These are phyloP conservation scores for Fusarium verrucosum DNA, from an alignment of 2,329 filamentous ascomycete genomes.

Conservation along the genomic window DNA sequence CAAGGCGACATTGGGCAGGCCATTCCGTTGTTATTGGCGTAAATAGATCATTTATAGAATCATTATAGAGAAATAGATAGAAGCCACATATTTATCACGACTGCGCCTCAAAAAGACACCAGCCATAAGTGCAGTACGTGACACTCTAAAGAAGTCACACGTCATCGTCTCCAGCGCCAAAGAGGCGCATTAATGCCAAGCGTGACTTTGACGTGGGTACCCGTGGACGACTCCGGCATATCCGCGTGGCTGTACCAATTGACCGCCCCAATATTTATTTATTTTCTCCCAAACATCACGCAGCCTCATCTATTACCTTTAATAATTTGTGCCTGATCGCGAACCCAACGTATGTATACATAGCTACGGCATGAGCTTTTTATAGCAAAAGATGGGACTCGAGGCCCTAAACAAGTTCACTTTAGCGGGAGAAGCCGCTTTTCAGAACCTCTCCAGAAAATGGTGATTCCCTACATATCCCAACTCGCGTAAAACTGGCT, in stretches of 20 bases:
- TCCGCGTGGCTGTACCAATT: constrained; percentile 32
- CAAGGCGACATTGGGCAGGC: constrained; percentile 26
- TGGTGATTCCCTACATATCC: constrained; percentile 5
- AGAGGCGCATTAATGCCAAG: constrained; percentile 32
- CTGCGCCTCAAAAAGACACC: not conserved
- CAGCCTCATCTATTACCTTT: not conserved
- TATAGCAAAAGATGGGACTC: constrained; percentile 30
- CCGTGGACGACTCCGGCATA: not conserved
- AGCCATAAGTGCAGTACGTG: not conserved
- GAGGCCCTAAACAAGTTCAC: constrained; percentile 31
- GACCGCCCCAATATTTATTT: constrained; percentile 10
- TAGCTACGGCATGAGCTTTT: not conserved
- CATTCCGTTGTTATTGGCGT: not conserved
- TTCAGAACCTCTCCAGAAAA: constrained; percentile 33
- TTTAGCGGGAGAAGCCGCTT: constrained; percentile 25
- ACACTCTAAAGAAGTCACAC: constrained; percentile 6
- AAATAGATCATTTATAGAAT: not conserved
- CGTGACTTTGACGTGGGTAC: constrained; percentile 9
- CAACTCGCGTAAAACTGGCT: not conserved
- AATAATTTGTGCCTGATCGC: not conserved
- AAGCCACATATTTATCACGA: not conserved
- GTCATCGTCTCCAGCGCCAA: constrained; percentile 2
- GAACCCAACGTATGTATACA: not conserved
- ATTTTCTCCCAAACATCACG: not conserved
- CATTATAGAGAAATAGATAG: not conserved